Evolutionary conservation across 2,329 filamentous ascomycete genomes (phyloP).

Genomic region (Acephala macrosclerotiorum): DNA sequence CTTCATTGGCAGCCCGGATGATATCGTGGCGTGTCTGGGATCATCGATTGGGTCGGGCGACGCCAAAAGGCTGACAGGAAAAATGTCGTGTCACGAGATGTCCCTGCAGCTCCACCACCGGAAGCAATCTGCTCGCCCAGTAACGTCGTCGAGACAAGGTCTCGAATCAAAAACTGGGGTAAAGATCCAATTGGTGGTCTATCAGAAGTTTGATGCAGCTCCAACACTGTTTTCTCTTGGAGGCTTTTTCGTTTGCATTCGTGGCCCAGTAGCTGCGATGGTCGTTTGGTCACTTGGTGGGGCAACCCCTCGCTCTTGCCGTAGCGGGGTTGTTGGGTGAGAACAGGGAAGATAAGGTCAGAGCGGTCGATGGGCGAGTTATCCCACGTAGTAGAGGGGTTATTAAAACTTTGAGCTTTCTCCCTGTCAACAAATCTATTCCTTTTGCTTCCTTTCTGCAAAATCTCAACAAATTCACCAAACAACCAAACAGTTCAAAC

Average conservation of each 20-base stretch:
- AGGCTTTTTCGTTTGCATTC: not conserved
- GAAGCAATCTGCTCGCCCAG: constrained; percentile 11
- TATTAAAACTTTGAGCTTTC: constrained; percentile 9
- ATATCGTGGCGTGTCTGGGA: constrained; percentile 17
- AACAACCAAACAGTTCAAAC: not conserved
- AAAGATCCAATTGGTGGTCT: constrained; percentile 18
- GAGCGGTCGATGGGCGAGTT: not conserved
- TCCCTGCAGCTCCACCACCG: constrained; percentile 16
- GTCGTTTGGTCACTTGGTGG: constrained; percentile 5
- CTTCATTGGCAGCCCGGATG: not conserved
- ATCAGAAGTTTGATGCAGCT: constrained; percentile 17
- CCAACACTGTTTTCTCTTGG: not conserved
- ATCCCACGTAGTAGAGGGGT: constrained; percentile 1
- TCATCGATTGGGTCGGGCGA: constrained; percentile 16
- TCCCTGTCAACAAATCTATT: not conserved
- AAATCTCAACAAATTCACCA: not conserved
- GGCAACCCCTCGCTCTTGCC: constrained; percentile 10
- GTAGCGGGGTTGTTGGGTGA: constrained; percentile 3
- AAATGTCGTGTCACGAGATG: constrained; percentile 16
- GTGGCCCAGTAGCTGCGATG: not conserved
- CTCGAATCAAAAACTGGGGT: constrained; percentile 4
- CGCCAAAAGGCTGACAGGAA: not conserved
- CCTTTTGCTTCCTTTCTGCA: not conserved
- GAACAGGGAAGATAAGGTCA: constrained; percentile 13
- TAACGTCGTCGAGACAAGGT: constrained; percentile 6